phyloP scores from a whole-genome alignment of 495 filamentous ascomycete species.

The Podospora didyma region DNA sequence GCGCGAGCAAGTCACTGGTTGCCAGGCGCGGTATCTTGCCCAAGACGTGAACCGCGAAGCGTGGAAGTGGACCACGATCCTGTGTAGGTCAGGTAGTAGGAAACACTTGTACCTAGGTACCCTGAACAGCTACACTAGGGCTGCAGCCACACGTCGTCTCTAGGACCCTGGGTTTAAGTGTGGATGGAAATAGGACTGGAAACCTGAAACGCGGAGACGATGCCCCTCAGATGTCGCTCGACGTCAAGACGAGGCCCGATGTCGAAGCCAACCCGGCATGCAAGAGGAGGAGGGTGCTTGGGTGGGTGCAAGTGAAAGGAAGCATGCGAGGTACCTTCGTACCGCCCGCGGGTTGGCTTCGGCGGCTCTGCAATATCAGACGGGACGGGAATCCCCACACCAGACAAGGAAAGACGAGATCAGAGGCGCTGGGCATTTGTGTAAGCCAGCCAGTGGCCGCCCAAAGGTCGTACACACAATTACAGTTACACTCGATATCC shows the following conservation, averaged over 20 bases:
- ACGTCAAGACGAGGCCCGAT: slow-evolving; percentile 6
- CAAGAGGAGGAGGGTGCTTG: no score
- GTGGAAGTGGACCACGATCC: not conserved
- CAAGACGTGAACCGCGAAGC: slow-evolving; percentile 2
- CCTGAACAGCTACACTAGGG: slow-evolving; percentile 5
- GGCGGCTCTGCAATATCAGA: slow-evolving; percentile 22
- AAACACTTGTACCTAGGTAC: not conserved
- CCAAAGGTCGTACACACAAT: no score
- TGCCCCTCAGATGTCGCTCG: slow-evolving; percentile 15
- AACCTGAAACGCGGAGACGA: slow-evolving; percentile 43
- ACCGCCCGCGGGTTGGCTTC: slow-evolving; percentile 6
- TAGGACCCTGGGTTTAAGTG: slow-evolving; percentile 5
- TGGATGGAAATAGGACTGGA: slow-evolving; percentile 24
- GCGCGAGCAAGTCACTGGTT: slow-evolving; percentile 16
- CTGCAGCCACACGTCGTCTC: slow-evolving; percentile 21
- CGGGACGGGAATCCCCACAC: not conserved
- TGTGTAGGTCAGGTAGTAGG: not conserved
- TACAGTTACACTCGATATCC: no score
- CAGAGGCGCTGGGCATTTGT: not conserved
- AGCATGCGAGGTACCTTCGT: slow-evolving; percentile 7
- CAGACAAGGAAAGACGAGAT: not conserved
- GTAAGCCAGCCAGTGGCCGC: not conserved
- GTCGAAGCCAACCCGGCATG: slow-evolving; percentile 9
- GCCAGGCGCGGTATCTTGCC: slow-evolving; percentile 18
- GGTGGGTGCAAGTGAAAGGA: not conserved